Evolutionary conservation across 1,139 yeast species (phyloP), one percentile per base, ranked within the genome.

Genomic region (Scheffersomyces insectosa): DNA sequence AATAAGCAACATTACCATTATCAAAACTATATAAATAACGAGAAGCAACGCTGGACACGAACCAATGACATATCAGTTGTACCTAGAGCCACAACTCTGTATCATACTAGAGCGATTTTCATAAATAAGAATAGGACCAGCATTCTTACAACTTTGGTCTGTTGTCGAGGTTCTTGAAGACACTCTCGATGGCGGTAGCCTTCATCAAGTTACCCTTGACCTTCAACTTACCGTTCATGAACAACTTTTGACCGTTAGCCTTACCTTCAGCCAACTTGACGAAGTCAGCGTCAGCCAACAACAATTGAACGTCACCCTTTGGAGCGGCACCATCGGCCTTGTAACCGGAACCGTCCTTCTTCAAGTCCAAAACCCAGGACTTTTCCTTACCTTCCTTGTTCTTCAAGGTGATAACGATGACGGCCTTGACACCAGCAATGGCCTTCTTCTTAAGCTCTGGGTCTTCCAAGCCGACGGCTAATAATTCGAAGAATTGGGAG

Each of bases 141-240:
- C 35, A 31, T 31, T 25, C 56, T 57, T 68, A 71, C 56, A 71
- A 71, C 66, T 74, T 74, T 47, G 80, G 65, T 65, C 71, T 71
- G 43, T 83, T 83, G 57, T 77, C 83, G 43, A 86, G 79, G 43
- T 79, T 68, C 74, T 85, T 85, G 70, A 88, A 79, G 40, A 88
- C 83, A 39, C 78, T 68, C 68, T 88, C 95, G 50, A 87, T 80
- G 48, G 83, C 79, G 44, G 91, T 82, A 48, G 95, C 95, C 77
- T 88, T 88, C 91, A 86, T 85, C 72, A 88, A 85, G 71, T 88
- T 87, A 58, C 96, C 96, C 75, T 83, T 85, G 54, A 88, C 84
- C 77, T 88, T 88, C 66, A 88, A 78, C 67, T 85, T 85, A 44
- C 96, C 96, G 59, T 80, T 73, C 87, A 88, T 81, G 69, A 87